Evolutionary conservation across 2,329 filamentous ascomycete species (phyloP).

Genomic region (Colletotrichum plurivorum): DNA sequence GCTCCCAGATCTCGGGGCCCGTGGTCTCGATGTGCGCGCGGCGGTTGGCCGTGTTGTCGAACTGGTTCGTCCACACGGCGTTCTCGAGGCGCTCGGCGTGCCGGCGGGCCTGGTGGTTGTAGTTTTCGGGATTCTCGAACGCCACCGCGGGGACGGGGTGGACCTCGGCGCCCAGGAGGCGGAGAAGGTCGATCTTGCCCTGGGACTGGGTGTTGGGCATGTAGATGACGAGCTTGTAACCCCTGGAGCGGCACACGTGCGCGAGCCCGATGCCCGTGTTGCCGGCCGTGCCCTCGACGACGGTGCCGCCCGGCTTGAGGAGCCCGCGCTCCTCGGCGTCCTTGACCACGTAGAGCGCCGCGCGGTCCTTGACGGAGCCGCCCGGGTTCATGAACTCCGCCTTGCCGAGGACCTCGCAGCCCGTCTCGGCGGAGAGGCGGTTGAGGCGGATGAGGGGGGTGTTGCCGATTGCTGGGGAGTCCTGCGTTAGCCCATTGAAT

Average conservation of each 20-base stretch:
- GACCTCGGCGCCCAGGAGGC: slow-evolving; percentile 93
- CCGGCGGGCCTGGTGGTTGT: slow-evolving; percentile 94
- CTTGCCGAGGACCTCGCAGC: slow-evolving; percentile 95
- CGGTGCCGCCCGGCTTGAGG: slow-evolving; percentile 87
- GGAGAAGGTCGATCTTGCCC: slow-evolving; percentile 94
- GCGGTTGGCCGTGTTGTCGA: slow-evolving; percentile 95
- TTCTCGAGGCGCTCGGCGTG: slow-evolving; percentile 91
- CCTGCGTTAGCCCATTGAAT: not conserved
- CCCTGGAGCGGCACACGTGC: slow-evolving; percentile 92
- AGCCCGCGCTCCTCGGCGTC: slow-evolving; percentile 92
- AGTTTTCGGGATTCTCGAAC: slow-evolving; percentile 95
- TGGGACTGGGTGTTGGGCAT: slow-evolving; percentile 99
- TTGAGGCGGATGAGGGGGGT: slow-evolving; percentile 95
- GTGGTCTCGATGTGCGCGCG: slow-evolving; percentile 97
- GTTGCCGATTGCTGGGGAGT: slow-evolving; percentile 92
- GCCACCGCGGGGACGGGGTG: slow-evolving; percentile 96
- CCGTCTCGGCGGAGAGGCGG: slow-evolving; percentile 88
- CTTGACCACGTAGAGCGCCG: slow-evolving; percentile 92
- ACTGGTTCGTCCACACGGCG: slow-evolving; percentile 99
- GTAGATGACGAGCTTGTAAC: slow-evolving; percentile 97
- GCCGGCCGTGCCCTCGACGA: slow-evolving; percentile 96
- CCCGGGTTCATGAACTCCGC: slow-evolving; percentile 99
- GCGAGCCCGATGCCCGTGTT: slow-evolving; percentile 99
- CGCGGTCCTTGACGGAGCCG: slow-evolving; percentile 95
- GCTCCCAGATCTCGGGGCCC: slow-evolving; percentile 96